A percentile compares a stretch with the other conserved stretches of the same genome.
These are phyloP conservation scores for Candida adriatica DNA, from an alignment of 805 yeast genomes.

Conservation along the genomic window DNA sequence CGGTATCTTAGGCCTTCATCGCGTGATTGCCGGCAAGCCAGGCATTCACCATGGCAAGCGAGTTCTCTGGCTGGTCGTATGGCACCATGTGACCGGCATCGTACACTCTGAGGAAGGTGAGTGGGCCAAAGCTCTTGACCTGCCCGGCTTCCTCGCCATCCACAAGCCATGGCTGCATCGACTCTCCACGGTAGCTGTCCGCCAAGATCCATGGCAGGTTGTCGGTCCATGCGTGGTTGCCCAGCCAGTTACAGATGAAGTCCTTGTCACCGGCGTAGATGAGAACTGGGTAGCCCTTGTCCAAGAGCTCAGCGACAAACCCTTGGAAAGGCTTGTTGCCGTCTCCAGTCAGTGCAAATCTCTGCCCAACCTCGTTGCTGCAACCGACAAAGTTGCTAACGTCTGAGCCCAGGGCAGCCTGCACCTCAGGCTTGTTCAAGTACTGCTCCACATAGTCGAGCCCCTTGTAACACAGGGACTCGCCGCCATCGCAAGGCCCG, in stretches of 20 bases:
- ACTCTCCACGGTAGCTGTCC: slow-evolving; percentile 36
- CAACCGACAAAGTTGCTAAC: slow-evolving; percentile 66
- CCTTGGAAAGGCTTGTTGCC: slow-evolving; percentile 80
- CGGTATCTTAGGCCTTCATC: too few relatives aligned
- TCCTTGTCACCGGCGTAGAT: slow-evolving; percentile 95
- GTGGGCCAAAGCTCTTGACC: slow-evolving; percentile 61
- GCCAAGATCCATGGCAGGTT: slow-evolving; percentile 58
- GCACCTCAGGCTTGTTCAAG: slow-evolving; percentile 67
- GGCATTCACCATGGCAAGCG: slow-evolving; percentile 63
- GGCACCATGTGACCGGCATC: slow-evolving; percentile 95
- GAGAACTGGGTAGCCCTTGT: slow-evolving; percentile 68
- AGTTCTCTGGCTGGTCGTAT: slow-evolving; percentile 70
- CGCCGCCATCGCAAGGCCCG: slow-evolving; percentile 62
- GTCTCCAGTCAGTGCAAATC: slow-evolving; percentile 76
- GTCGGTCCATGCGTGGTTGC: slow-evolving; percentile 79
- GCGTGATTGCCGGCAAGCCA: slow-evolving; percentile 55
- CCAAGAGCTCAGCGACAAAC: slow-evolving; percentile 61
- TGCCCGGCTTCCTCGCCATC: slow-evolving; percentile 53
- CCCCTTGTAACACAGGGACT: slow-evolving; percentile 68
- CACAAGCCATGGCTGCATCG: slow-evolving; percentile 35
- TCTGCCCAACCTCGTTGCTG: slow-evolving; percentile 56
- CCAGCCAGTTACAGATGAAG: slow-evolving; percentile 89
- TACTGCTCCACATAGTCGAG: slow-evolving; percentile 64
- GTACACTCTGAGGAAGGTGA: slow-evolving; percentile 70
- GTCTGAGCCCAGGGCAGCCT: slow-evolving; percentile 77